These are phyloP conservation scores for Coriaria nepalensis DNA, from an alignment of 306 rosid genomes.

Conservation along the genomic window DNA sequence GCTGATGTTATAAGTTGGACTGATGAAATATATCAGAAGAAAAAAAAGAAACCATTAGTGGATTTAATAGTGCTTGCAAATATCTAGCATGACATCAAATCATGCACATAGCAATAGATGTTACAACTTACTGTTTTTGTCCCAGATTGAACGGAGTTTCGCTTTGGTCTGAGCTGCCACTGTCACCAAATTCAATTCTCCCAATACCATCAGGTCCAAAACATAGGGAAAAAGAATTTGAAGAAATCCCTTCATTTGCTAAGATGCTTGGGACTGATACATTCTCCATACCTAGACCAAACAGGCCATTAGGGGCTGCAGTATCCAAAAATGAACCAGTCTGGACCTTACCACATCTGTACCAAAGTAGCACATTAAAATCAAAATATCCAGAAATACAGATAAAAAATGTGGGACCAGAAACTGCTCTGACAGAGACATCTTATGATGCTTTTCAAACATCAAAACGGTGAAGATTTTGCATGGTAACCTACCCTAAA, in stretches of 20 bases:
- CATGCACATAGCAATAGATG: not conserved
- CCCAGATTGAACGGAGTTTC: conserved; percentile 55
- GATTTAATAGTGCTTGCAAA: no score
- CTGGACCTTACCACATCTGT: conserved; percentile 81
- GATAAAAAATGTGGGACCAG: no score
- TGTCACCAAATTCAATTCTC: conserved; percentile 70
- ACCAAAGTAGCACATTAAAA: conserved; percentile 8
- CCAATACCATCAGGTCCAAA: conserved; percentile 31
- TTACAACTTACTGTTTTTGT: conserved; percentile 32
- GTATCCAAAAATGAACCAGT: conserved; percentile 53
- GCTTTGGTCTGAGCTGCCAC: conserved; percentile 41
- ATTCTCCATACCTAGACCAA: conserved; percentile 68
- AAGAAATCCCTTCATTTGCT: conserved; percentile 42
- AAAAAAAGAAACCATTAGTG: conserved; percentile 11
- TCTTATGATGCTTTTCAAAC: no score
- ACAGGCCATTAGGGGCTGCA: conserved; percentile 79
- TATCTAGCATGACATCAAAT: no score
- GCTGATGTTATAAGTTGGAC: conserved; percentile 59
- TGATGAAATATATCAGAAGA: conserved; percentile 21
- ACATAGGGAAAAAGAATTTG: conserved; percentile 88
- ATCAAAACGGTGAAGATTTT: conserved; percentile 3
- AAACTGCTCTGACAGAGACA: no score
- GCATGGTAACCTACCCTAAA: conserved; percentile 49
- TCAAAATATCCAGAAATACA: not conserved
- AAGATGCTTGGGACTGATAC: conserved; percentile 72